Conservation (phyloP, 1,139 yeast genomes). For the Meyerozyma guilliermondii region DNA sequence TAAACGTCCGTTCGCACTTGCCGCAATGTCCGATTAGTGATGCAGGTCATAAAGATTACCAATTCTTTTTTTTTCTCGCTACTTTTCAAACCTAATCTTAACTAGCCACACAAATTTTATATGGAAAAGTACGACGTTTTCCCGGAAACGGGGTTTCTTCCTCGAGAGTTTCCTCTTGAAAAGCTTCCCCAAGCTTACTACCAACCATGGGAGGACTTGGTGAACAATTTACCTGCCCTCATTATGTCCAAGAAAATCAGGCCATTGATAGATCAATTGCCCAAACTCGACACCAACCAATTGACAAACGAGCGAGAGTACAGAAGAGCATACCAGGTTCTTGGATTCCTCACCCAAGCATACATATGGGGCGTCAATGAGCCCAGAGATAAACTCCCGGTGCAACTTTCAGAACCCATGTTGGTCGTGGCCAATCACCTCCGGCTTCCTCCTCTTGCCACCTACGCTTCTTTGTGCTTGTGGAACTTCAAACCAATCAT, state of each 20-base stretch:
- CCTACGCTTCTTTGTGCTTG: constrained; percentile 80
- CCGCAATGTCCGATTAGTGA: not conserved
- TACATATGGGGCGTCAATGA: constrained; percentile 80
- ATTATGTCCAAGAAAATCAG: constrained; percentile 64
- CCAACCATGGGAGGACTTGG: constrained; percentile 74
- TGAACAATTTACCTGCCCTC: constrained; percentile 63
- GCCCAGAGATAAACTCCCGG: constrained; percentile 66
- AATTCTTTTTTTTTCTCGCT: not conserved
- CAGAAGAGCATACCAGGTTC: constrained; percentile 74
- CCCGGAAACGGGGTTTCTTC: constrained; percentile 71
- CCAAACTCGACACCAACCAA: constrained; percentile 42
- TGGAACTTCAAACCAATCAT: constrained; percentile 78
- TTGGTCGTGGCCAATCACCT: constrained; percentile 50
- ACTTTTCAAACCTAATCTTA: not conserved
- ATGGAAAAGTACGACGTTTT: constrained; percentile 67
- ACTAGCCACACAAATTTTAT: not conserved
- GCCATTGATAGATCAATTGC: constrained; percentile 51
- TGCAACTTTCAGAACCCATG: constrained; percentile 67
- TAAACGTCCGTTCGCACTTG: not conserved
- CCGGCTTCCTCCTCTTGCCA: constrained; percentile 79
- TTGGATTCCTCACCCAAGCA: constrained; percentile 80
- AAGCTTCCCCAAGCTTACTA: constrained; percentile 59
- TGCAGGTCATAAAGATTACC: not conserved
- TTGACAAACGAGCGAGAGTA: constrained; percentile 45
- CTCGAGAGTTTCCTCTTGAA: constrained; percentile 58